phyloP scores from a whole-genome alignment of 306 rosid species.

The Prunus fruticosa region DNA sequence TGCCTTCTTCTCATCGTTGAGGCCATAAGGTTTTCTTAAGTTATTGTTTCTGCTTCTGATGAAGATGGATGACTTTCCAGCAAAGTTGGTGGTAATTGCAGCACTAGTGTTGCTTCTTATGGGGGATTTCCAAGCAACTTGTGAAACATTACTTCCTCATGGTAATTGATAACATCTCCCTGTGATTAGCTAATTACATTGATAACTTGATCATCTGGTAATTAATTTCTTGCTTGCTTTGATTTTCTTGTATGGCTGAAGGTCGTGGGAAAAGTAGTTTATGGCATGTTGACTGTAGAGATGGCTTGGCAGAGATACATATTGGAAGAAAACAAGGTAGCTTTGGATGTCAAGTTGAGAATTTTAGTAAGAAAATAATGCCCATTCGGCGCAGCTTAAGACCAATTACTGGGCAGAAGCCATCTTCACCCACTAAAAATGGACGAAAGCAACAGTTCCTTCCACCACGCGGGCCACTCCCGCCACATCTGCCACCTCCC shows the following conservation, averaged over 20 bases:
- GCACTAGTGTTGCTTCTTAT: neutral
- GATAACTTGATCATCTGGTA: neutral
- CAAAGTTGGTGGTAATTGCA: neutral
- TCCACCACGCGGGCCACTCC: too few relatives aligned
- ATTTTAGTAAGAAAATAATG: neutral
- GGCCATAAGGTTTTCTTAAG: neutral
- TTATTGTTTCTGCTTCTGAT: neutral
- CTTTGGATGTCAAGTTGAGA: neutral
- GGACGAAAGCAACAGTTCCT: too few relatives aligned
- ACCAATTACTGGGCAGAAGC: accelerated
- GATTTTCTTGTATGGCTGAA: neutral
- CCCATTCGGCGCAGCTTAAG: neutral
- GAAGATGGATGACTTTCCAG: neutral
- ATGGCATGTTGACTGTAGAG: too few relatives aligned
- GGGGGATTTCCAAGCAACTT: neutral
- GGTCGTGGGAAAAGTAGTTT: too few relatives aligned
- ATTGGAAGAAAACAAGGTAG: neutral
- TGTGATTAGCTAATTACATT: neutral
- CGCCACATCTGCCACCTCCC: too few relatives aligned
- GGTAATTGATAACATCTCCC: neutral
- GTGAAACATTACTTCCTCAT: neutral
- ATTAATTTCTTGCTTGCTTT: neutral
- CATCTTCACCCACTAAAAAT: neutral
- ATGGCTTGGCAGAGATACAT: too few relatives aligned
- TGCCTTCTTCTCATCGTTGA: neutral